Evolutionary conservation across 2,329 filamentous ascomycete species (phyloP).

Genomic region (Amesomyces nigricolor): DNA sequence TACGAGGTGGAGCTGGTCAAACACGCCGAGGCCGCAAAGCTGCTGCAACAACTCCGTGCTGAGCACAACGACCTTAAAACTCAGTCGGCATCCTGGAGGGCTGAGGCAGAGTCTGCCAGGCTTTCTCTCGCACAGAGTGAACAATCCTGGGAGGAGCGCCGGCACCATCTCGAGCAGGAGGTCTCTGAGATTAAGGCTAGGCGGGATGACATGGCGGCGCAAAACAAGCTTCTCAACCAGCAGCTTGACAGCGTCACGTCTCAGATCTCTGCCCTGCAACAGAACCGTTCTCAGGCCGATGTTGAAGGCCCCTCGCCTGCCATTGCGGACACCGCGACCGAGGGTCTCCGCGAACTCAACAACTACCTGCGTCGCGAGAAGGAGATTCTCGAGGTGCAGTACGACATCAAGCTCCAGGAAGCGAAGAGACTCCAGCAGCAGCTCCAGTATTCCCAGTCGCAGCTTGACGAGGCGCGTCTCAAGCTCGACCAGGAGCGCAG

Average conservation of each 20-base stretch:
- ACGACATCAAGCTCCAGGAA: slow-evolving; percentile 83
- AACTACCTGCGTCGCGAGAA: slow-evolving; percentile 90
- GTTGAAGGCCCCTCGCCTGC: slow-evolving; percentile 48
- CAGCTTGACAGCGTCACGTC: slow-evolving; percentile 78
- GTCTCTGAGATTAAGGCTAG: slow-evolving; percentile 70
- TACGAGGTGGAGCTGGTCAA: slow-evolving; percentile 94
- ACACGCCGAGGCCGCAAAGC: slow-evolving; percentile 90
- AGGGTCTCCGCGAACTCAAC: slow-evolving; percentile 84
- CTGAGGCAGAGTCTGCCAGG: slow-evolving; percentile 82
- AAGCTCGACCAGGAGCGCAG: slow-evolving; percentile 88
- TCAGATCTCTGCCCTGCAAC: slow-evolving; percentile 75
- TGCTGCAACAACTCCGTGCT: slow-evolving; percentile 68
- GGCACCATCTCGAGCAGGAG: slow-evolving; percentile 76
- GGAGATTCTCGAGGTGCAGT: slow-evolving; percentile 95
- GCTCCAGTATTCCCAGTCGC: slow-evolving; percentile 75
- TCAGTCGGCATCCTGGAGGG: slow-evolving; percentile 65
- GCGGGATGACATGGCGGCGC: slow-evolving; percentile 76
- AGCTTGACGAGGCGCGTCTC: slow-evolving; percentile 82
- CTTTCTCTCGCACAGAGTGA: slow-evolving; percentile 73
- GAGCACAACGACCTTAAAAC: slow-evolving; percentile 81
- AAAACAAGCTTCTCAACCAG: slow-evolving; percentile 85
- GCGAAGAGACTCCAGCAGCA: slow-evolving; percentile 84
- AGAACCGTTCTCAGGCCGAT: slow-evolving; percentile 54
- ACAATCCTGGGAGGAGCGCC: slow-evolving; percentile 79
- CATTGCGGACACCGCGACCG: slow-evolving; percentile 54